phyloP scores from a whole-genome alignment of 306 rosid genomes.

The Casuarina equisetifolia region DNA sequence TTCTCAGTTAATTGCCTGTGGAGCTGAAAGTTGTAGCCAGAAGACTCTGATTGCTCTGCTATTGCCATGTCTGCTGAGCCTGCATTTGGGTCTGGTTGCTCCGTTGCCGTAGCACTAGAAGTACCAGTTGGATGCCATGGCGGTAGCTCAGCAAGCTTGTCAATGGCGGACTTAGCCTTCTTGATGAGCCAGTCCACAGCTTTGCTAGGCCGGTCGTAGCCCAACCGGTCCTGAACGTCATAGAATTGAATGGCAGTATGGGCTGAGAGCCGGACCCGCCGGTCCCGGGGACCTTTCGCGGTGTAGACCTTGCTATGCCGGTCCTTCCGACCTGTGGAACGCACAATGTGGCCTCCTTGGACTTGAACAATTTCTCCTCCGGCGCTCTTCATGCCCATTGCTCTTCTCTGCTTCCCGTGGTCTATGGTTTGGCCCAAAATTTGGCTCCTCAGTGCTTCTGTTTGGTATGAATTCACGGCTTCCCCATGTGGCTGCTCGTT shows the following conservation, averaged over 20 bases:
- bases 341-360: constrained; percentile 82
- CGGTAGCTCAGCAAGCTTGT: constrained; percentile 70
- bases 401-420: constrained; percentile 19
- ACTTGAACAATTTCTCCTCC: constrained; percentile 74
- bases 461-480: constrained; percentile 31
- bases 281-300: constrained; percentile 73
- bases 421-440: constrained; percentile 6
- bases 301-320: constrained; percentile 83
- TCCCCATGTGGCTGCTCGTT: constrained; percentile 24
- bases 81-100: constrained; percentile 33
- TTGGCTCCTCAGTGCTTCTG: background rate
- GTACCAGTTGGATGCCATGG: constrained; percentile 49
- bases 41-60: constrained; percentile 60
- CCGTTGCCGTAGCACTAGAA: constrained; percentile 10
- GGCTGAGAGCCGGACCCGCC: constrained; percentile 70
- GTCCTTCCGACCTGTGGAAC: constrained; percentile 66
- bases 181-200: constrained; percentile 94
- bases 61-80: constrained; percentile 46
- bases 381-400: constrained; percentile 63
- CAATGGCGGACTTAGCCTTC: constrained; percentile 69
- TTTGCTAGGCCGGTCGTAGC: constrained; percentile 82
- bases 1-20: constrained; percentile 41
- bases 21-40: constrained; percentile 62
- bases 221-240: constrained; percentile 84
- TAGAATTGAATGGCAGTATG: constrained; percentile 88